These are phyloP conservation scores for Mucor irregularis DNA, from an alignment of 371 early-diverging fungal genomes.

Conservation along the genomic window DNA sequence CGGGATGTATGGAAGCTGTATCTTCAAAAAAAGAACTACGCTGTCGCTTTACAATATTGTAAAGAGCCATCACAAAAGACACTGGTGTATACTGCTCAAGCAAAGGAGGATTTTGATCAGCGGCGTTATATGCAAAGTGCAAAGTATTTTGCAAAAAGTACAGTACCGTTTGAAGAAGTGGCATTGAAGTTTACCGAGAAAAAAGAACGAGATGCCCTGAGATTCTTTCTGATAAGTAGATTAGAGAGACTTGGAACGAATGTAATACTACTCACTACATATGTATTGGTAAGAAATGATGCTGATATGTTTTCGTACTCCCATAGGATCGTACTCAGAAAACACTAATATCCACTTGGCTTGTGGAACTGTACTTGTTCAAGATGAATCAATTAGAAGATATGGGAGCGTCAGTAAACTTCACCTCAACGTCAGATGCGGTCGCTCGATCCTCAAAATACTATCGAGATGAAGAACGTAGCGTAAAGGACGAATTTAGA, in stretches of 20 bases:
- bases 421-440: constrained; percentile 6
- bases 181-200: constrained; percentile 79
- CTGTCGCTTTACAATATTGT: constrained; percentile 74
- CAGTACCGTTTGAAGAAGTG: constrained; percentile 85
- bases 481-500: constrained; percentile 68
- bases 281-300: too few species aligned
- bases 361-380: constrained; percentile 82
- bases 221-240: constrained; percentile 71
- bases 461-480: constrained; percentile 47
- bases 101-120: constrained; percentile 80
- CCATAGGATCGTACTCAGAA: constrained; percentile 71
- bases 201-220: constrained; percentile 62
- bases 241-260: constrained; percentile 43
- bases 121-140: constrained; percentile 78
- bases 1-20: constrained; percentile 92
- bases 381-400: constrained; percentile 76
- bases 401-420: constrained; percentile 48
- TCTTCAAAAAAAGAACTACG: constrained; percentile 73
- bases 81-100: constrained; percentile 79
- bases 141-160: constrained; percentile 77
- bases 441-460: constrained; percentile 14
- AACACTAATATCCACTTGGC: constrained; percentile 85
- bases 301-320: too few species aligned
- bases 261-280: too few species aligned
- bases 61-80: constrained; percentile 77